These are phyloP conservation scores for Lentithecium fluviatile DNA, from an alignment of 495 filamentous ascomycete species.

Conservation along the genomic window DNA sequence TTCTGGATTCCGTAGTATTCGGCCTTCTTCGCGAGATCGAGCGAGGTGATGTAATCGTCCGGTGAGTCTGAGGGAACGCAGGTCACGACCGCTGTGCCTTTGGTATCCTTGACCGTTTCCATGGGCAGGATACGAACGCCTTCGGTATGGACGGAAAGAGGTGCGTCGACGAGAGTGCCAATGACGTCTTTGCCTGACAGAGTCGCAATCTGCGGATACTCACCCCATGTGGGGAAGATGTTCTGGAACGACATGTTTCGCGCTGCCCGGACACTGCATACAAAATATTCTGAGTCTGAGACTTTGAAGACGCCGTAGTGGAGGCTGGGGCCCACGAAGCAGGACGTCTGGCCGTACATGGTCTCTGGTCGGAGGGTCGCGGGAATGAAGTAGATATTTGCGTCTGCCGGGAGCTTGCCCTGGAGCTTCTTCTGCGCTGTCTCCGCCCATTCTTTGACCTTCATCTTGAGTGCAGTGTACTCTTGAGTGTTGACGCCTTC, in stretches of 20 bases:
- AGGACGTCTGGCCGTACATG: constrained; percentile 97
- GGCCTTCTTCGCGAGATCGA: constrained; percentile 90
- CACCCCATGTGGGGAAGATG: constrained; percentile 71
- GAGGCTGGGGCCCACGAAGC: constrained; percentile 89
- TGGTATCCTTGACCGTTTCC: constrained; percentile 85
- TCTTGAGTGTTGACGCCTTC: constrained; percentile 90
- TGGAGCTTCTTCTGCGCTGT: constrained; percentile 61
- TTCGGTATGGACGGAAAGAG: constrained; percentile 80
- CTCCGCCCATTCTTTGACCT: constrained; percentile 82
- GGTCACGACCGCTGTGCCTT: constrained; percentile 95
- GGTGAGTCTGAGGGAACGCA: constrained; percentile 94
- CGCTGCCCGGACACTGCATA: constrained; percentile 82
- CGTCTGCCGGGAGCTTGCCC: constrained; percentile 75
- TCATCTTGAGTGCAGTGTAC: constrained; percentile 88
- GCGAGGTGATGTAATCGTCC: constrained; percentile 88
- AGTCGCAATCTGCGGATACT: constrained; percentile 70
- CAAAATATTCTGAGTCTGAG: constrained; percentile 77
- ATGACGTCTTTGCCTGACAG: constrained; percentile 75
- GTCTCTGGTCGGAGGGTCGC: constrained; percentile 94
- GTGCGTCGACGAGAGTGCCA: constrained; percentile 82
- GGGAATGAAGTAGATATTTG: constrained; percentile 83
- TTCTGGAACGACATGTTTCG: constrained; percentile 96
- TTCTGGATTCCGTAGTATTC: constrained; percentile 96
- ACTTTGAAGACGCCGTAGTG: constrained; percentile 88
- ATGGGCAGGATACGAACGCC: constrained; percentile 89